Conservation (phyloP, 495 filamentous ascomycete genomes). For the Lasiosphaeriaceae sp. region DNA sequence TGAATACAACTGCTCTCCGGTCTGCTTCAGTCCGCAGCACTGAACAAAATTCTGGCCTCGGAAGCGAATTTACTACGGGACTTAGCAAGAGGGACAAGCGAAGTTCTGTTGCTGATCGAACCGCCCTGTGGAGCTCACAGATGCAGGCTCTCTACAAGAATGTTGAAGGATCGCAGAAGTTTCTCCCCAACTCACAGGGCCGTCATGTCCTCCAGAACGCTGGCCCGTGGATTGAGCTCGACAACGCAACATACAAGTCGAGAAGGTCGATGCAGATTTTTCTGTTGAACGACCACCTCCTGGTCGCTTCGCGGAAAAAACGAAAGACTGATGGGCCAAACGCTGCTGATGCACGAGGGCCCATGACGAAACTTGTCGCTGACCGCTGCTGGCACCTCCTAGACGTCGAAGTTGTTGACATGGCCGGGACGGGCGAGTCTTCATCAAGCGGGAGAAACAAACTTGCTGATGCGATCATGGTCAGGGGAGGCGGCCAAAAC, state of each 20-base stretch:
- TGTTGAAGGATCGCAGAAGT: constrained; percentile 95
- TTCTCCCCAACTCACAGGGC: constrained; percentile 83
- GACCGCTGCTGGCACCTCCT: constrained; percentile 93
- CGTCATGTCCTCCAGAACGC: constrained; percentile 90
- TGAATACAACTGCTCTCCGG: constrained; percentile 67
- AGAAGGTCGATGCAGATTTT: constrained; percentile 81
- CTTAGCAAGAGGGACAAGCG: constrained; percentile 65
- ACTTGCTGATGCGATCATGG: constrained; percentile 83
- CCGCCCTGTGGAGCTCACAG: constrained; percentile 90
- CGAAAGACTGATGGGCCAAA: constrained; percentile 70
- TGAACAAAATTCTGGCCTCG: constrained; percentile 17
- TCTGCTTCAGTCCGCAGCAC: constrained; percentile 54
- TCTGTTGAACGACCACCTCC: constrained; percentile 88
- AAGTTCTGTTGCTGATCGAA: constrained; percentile 88
- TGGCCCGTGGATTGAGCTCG: constrained; percentile 88
- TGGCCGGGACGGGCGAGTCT: constrained; percentile 60
- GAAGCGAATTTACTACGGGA: constrained; percentile 41
- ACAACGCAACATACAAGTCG: constrained; percentile 94
- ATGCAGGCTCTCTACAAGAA: constrained; percentile 86
- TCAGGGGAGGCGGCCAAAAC: constrained; percentile 70
- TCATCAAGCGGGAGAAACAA: constrained; percentile 52
- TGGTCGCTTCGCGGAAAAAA: constrained; percentile 88
- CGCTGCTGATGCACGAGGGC: constrained; percentile 51
- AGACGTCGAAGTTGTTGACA: constrained; percentile 90
- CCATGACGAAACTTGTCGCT: constrained; percentile 76